Conservation (phyloP, 805 yeast species). For the Hanseniaspora occidentalis region DNA sequence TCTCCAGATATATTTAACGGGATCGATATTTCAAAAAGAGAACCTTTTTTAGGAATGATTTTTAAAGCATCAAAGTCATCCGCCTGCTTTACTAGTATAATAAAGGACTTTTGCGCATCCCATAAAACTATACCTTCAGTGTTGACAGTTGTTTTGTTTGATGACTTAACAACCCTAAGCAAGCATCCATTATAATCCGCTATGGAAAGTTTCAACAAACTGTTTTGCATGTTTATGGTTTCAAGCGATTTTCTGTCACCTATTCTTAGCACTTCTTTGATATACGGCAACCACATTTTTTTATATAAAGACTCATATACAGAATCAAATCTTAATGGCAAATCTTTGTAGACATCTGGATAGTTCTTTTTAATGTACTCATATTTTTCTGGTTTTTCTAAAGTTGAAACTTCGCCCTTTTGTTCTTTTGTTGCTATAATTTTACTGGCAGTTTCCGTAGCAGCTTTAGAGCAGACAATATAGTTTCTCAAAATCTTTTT, state of each 20-base stretch:
- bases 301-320: constrained; percentile 30
- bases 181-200: constrained; percentile 78
- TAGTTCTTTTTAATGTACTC: constrained; percentile 15
- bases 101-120: constrained; percentile 68
- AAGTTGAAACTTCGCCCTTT: constrained; percentile 5
- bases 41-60: constrained; percentile 54
- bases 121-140: constrained; percentile 64
- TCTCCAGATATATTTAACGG: constrained; percentile 22
- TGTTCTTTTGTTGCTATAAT: not conserved
- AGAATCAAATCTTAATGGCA: constrained; percentile 34
- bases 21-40: constrained; percentile 44
- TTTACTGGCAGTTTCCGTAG: constrained; percentile 17
- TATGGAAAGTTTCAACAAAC: constrained; percentile 49
- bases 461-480: constrained; percentile 13
- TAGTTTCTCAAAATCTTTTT: constrained; percentile 20
- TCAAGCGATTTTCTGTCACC: constrained; percentile 6
- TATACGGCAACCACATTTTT: constrained; percentile 63
- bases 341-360: constrained; percentile 10
- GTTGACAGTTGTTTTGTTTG: constrained; percentile 47
- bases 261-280: constrained; percentile 39
- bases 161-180: constrained; percentile 44
- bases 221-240: constrained; percentile 14
- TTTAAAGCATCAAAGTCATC: constrained; percentile 49
- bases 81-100: constrained; percentile 36
- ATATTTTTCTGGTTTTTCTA: constrained; percentile 12